Evolutionary conservation across 306 rosid species (phyloP).

Genomic region (Aeschynomene evenia): DNA sequence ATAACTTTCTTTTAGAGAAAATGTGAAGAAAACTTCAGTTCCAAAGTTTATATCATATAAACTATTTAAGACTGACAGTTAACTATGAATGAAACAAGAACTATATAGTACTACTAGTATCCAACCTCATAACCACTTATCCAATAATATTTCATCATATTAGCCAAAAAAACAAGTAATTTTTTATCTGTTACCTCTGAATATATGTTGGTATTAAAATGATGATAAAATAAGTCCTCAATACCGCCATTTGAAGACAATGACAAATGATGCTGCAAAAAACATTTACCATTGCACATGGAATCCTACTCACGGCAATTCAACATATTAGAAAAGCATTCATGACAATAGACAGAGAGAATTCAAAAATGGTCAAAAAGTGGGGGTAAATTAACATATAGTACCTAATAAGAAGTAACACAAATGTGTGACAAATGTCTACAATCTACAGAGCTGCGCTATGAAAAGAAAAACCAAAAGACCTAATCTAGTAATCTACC

Average conservation of each 20-base stretch:
- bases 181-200: too few relatives aligned
- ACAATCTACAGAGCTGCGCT: constrained; percentile 36
- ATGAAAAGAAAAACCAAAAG: constrained; percentile 34
- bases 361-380: neutral
- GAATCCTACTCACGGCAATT: too few relatives aligned
- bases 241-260: neutral
- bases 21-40: neutral
- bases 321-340: too few relatives aligned
- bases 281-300: neutral
- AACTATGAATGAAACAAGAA: too few relatives aligned
- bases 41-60: neutral
- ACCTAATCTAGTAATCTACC: constrained; percentile 41
- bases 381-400: neutral
- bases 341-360: neutral
- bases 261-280: too few relatives aligned
- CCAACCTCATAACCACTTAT: too few relatives aligned
- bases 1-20: neutral
- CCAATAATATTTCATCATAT: too few relatives aligned
- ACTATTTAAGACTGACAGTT: too few relatives aligned
- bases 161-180: too few relatives aligned
- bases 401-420: constrained; percentile 5
- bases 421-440: constrained; percentile 32
- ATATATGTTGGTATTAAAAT: too few relatives aligned
- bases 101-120: too few relatives aligned
- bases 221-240: neutral